Evolutionary conservation across 108 stramenopile species (phyloP).

Genomic region (Nitzschia sp.): DNA sequence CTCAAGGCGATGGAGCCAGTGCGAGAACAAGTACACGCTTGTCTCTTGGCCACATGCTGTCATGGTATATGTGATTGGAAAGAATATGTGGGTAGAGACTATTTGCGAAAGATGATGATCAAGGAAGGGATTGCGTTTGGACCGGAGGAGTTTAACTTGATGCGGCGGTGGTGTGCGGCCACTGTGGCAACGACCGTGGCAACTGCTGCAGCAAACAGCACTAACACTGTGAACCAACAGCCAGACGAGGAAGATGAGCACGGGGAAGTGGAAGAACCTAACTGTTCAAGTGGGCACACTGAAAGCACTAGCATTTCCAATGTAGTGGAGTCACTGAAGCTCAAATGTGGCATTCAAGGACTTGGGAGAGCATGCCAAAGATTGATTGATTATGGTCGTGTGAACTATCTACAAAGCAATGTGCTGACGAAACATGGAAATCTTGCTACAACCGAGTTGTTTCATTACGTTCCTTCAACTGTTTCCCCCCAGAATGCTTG

Average conservation of each 20-base stretch:
- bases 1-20: constrained; percentile 60
- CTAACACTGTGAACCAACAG: neutral
- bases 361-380: constrained; percentile 83
- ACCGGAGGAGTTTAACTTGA: constrained; percentile 61
- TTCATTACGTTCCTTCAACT: constrained; percentile 62
- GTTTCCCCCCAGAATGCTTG: constrained; percentile 80
- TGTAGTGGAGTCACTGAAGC: constrained; percentile 46
- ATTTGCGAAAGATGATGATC: constrained; percentile 38
- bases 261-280: neutral
- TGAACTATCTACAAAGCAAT: constrained; percentile 53
- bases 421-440: constrained; percentile 26
- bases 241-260: neutral
- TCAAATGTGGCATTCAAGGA: constrained; percentile 70
- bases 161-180: constrained; percentile 71
- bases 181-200: constrained; percentile 28
- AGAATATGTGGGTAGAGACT: constrained; percentile 78
- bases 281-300: neutral
- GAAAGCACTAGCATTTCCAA: constrained; percentile 19
- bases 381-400: constrained; percentile 74
- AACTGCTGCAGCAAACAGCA: neutral
- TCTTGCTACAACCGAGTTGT: constrained; percentile 14
- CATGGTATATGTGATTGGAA: constrained; percentile 82
- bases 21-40: constrained; percentile 45
- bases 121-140: constrained; percentile 44
- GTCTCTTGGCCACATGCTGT: constrained; percentile 84